A percentile compares a stretch with the other conserved stretches of the same genome.
Evolutionary conservation across 2,329 filamentous ascomycete genomes (phyloP).

Genomic region (Ambrosiella cleistominuta): DNA sequence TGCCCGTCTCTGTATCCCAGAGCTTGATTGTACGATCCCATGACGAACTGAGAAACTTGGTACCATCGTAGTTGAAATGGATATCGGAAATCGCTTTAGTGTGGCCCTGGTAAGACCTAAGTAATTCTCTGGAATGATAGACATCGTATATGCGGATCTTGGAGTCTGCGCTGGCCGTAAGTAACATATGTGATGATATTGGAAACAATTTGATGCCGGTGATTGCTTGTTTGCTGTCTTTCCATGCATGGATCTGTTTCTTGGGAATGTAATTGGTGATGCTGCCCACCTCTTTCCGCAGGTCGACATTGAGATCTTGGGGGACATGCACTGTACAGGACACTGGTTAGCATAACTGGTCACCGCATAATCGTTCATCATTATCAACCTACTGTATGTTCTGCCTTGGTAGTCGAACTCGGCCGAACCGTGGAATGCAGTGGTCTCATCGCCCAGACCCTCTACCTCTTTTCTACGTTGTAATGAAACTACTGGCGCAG

Average conservation of each 20-base stretch:
- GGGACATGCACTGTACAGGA: slow-evolving; percentile 56
- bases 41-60: slow-evolving; percentile 73
- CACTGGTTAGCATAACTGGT: background rate
- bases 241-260: slow-evolving; percentile 83
- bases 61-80: slow-evolving; percentile 67
- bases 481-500: slow-evolving; percentile 36
- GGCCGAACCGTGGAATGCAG: slow-evolving; percentile 67
- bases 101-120: slow-evolving; percentile 85
- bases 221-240: slow-evolving; percentile 65
- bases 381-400: slow-evolving; percentile 45
- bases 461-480: slow-evolving; percentile 40
- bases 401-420: slow-evolving; percentile 86
- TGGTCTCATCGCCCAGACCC: slow-evolving; percentile 55
- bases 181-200: slow-evolving; percentile 64
- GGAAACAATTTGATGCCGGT: slow-evolving; percentile 86
- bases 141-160: slow-evolving; percentile 91
- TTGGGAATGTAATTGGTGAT: slow-evolving; percentile 86
- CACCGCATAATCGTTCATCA: background rate
- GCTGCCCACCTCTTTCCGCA: slow-evolving; percentile 64
- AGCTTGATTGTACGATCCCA: slow-evolving; percentile 95
- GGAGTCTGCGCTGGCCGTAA: slow-evolving; percentile 77
- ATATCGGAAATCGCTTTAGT: slow-evolving; percentile 79
- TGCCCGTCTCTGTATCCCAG: slow-evolving; percentile 93
- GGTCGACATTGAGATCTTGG: slow-evolving; percentile 70
- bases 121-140: slow-evolving; percentile 72